These are phyloP conservation scores for Hylodesmum podocarpum DNA, from an alignment of 306 rosid genomes.

Conservation along the genomic window DNA sequence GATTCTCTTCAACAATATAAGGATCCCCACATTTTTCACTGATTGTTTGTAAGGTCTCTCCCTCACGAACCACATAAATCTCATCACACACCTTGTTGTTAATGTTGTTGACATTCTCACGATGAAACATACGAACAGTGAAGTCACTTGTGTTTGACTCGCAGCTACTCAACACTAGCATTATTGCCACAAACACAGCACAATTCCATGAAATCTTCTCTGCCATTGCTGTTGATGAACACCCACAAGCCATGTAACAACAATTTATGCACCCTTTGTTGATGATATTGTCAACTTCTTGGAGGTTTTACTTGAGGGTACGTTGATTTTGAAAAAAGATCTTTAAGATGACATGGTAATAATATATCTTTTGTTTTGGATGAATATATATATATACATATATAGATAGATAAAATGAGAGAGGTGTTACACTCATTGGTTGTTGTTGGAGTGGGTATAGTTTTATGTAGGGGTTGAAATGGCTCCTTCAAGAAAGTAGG, in stretches of 20 bases:
- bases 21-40: constrained; percentile 91
- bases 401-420: not conserved
- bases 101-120: not conserved
- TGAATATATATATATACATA: not conserved
- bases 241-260: constrained; percentile 29
- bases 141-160: constrained; percentile 42
- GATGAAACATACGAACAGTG: not conserved
- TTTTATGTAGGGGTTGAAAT: constrained; percentile 32
- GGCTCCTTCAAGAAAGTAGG: constrained; percentile 29
- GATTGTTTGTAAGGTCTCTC: constrained; percentile 82
- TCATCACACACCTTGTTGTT: constrained; percentile 63
- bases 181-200: constrained; percentile 36
- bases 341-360: not conserved
- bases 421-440: not conserved
- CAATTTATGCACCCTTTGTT: not conserved
- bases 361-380: constrained; percentile 5
- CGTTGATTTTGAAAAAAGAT: not conserved
- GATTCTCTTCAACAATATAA: constrained; percentile 81
- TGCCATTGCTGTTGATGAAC: constrained; percentile 41
- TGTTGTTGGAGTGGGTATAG: constrained; percentile 31
- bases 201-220: constrained; percentile 42
- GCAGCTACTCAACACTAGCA: constrained; percentile 38
- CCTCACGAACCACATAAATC: constrained; percentile 82
- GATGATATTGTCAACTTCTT: not conserved
- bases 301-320: too few species aligned